These are phyloP conservation scores for Pseudocercospora macadamiae DNA, from an alignment of 2,329 filamentous ascomycete genomes.

Conservation along the genomic window DNA sequence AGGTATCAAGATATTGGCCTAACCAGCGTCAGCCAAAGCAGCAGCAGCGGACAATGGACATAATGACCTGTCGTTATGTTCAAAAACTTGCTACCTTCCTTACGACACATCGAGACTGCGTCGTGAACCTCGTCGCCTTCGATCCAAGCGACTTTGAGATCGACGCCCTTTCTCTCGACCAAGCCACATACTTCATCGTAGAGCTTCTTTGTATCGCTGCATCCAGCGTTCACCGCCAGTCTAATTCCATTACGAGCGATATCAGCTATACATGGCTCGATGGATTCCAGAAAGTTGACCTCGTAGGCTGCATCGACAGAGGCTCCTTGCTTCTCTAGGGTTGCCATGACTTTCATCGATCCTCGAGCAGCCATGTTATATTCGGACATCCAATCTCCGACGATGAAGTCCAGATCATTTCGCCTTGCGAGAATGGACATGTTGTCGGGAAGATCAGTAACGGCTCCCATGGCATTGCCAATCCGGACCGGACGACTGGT, in stretches of 20 bases:
- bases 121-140: slow-evolving; percentile 47
- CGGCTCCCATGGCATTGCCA: background rate
- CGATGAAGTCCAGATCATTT: slow-evolving; percentile 56
- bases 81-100: slow-evolving; percentile 39
- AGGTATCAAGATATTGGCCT: slow-evolving; percentile 38
- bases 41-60: background rate
- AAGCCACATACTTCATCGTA: slow-evolving; percentile 50
- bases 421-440: background rate
- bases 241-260: slow-evolving; percentile 56
- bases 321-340: slow-evolving; percentile 30
- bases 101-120: slow-evolving; percentile 39
- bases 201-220: slow-evolving; percentile 57
- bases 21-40: background rate
- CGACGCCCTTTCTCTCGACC: slow-evolving; percentile 36
- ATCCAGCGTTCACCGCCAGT: slow-evolving; percentile 61
- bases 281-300: slow-evolving; percentile 55
- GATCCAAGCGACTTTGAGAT: slow-evolving; percentile 53
- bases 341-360: slow-evolving; percentile 43
- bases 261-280: slow-evolving; percentile 49
- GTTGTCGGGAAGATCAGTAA: background rate
- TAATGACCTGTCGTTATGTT: slow-evolving; percentile 44
- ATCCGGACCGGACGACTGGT: background rate
- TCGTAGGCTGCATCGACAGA: slow-evolving; percentile 50
- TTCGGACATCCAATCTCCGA: slow-evolving; percentile 54
- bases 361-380: slow-evolving; percentile 38